These are phyloP conservation scores for Phylloboletellus chloephorus DNA, from an alignment of 1,284 basidiomycete species.

Conservation along the genomic window DNA sequence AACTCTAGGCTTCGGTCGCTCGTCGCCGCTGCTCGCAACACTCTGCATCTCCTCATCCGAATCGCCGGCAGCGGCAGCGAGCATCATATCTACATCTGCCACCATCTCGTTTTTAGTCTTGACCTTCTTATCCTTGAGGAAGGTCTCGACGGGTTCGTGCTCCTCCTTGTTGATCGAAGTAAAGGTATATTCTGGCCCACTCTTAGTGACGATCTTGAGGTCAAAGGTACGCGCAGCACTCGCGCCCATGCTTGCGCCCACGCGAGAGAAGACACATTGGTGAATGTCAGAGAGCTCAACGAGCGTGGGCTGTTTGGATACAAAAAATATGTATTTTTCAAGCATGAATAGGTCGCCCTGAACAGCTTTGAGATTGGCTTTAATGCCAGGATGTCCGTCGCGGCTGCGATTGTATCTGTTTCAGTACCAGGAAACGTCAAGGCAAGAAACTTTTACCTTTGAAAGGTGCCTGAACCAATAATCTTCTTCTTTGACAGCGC, in stretches of 20 bases:
- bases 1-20: constrained; percentile 48
- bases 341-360: constrained; percentile 98
- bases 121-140: constrained; percentile 87
- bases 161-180: constrained; percentile 96
- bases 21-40: constrained; percentile 66
- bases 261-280: constrained; percentile 89
- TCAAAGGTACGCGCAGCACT: constrained; percentile 93
- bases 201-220: constrained; percentile 83
- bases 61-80: constrained; percentile 65
- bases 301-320: constrained; percentile 92
- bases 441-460: constrained; percentile 51
- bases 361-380: constrained; percentile 95
- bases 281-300: constrained; percentile 90
- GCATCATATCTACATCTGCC: constrained; percentile 71
- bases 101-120: constrained; percentile 97
- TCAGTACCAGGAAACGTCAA: constrained; percentile 5
- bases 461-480: constrained; percentile 77
- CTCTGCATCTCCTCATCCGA: constrained; percentile 86
- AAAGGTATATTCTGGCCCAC: constrained; percentile 81
- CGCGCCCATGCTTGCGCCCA: constrained; percentile 82
- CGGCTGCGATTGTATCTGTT: constrained; percentile 41
- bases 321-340: constrained; percentile 97
- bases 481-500: constrained; percentile 90
- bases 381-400: constrained; percentile 77
- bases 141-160: constrained; percentile 80